These are phyloP conservation scores for Elsinoe ampelina DNA, from an alignment of 2,329 filamentous ascomycete genomes.

Conservation along the genomic window DNA sequence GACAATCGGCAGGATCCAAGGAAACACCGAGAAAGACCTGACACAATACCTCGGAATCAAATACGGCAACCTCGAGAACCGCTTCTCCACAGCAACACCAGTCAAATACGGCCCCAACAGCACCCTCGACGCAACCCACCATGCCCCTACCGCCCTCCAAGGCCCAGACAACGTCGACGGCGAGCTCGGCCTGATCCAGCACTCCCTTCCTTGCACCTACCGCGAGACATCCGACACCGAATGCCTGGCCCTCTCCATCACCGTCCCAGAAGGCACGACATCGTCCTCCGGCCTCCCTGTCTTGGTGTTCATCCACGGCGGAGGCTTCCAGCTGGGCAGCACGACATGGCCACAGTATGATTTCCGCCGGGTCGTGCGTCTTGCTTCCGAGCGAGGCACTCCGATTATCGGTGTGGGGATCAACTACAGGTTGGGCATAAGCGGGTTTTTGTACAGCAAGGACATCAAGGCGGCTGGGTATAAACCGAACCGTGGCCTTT, in stretches of 20 bases:
- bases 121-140: slow-evolving; percentile 27
- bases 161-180: slow-evolving; percentile 33
- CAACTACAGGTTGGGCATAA: slow-evolving; percentile 37
- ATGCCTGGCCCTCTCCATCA: slow-evolving; percentile 45
- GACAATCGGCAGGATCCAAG: slow-evolving; percentile 20
- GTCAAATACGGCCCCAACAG: slow-evolving; percentile 21
- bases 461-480: slow-evolving; percentile 20
- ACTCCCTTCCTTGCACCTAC: slow-evolving; percentile 34
- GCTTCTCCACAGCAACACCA: slow-evolving; percentile 29
- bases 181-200: slow-evolving; percentile 43
- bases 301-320: slow-evolving; percentile 46
- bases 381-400: slow-evolving; percentile 34
- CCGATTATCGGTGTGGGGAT: slow-evolving; percentile 39
- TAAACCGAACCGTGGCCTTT: slow-evolving; percentile 21
- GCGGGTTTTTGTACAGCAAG: slow-evolving; percentile 31
- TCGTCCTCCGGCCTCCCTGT: slow-evolving; percentile 36
- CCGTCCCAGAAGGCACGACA: slow-evolving; percentile 28
- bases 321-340: slow-evolving; percentile 41
- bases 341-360: slow-evolving; percentile 47
- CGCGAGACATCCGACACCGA: slow-evolving; percentile 37
- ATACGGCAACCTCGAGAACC: slow-evolving; percentile 31
- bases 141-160: slow-evolving; percentile 33
- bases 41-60: slow-evolving; percentile 31
- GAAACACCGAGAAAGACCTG: slow-evolving; percentile 21
- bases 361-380: slow-evolving; percentile 35